phyloP scores from a whole-genome alignment of 2,329 filamentous ascomycete species.

The Xylaria sp. region DNA sequence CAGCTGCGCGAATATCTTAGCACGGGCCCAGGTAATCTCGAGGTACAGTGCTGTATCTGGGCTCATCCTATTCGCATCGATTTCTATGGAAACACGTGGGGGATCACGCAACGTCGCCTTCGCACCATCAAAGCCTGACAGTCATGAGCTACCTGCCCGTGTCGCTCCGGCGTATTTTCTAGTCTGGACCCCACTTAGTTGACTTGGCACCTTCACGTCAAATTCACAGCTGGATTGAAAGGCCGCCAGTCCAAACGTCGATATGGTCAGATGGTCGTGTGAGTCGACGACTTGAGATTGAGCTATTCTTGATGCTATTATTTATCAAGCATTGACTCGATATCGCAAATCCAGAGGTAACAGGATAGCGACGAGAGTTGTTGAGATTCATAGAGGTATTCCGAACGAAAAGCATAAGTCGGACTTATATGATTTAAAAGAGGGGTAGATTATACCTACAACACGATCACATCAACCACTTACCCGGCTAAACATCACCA shows the following conservation, averaged over 20 bases:
- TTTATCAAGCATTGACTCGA: not conserved
- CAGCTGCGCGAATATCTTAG: slow-evolving; percentile 38
- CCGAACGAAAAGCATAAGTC: too few species aligned
- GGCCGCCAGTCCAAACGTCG: slow-evolving; percentile 11
- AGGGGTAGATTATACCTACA: not conserved
- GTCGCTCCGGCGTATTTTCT: slow-evolving; percentile 39
- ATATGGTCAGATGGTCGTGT: not conserved
- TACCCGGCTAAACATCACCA: too few species aligned
- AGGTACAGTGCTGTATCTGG: slow-evolving; percentile 15
- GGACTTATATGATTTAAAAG: too few species aligned
- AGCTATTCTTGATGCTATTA: not conserved
- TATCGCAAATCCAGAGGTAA: not conserved
- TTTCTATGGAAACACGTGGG: slow-evolving; percentile 37
- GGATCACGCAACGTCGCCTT: slow-evolving; percentile 24
- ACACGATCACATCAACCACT: too few species aligned
- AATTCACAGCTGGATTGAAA: slow-evolving; percentile 39
- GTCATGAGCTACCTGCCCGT: slow-evolving; percentile 12
- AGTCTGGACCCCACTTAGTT: slow-evolving; percentile 42
- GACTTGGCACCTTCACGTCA: slow-evolving; percentile 46
- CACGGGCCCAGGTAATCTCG: slow-evolving; percentile 28
- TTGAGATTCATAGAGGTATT: not conserved
- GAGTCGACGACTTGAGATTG: slow-evolving; percentile 1
- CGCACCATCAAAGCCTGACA: slow-evolving; percentile 14
- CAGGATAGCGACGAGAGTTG: not conserved
- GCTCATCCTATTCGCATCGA: slow-evolving; percentile 23